These are phyloP conservation scores for Aspergillus latus DNA, from an alignment of 2,329 filamentous ascomycete genomes.

Conservation along the genomic window DNA sequence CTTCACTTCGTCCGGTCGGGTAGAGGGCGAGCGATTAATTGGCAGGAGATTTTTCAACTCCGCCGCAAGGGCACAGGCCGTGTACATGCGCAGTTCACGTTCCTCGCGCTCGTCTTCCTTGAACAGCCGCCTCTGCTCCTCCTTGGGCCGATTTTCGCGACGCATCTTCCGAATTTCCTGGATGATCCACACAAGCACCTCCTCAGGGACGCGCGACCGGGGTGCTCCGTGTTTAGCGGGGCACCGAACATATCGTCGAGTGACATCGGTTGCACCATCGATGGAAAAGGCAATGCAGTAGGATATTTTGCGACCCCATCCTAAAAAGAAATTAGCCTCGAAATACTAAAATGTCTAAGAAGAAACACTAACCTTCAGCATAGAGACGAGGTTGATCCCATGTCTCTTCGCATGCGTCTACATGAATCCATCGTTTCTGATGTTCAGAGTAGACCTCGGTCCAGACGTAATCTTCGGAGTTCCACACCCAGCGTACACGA, in stretches of 20 bases:
- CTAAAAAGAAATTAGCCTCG: constrained; percentile 37
- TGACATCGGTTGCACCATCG: constrained; percentile 72
- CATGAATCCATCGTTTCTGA: constrained; percentile 92
- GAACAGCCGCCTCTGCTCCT: constrained; percentile 57
- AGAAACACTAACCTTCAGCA: constrained; percentile 65
- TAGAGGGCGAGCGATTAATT: constrained; percentile 18
- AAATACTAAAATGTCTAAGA: constrained; percentile 3
- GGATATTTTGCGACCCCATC: constrained; percentile 94
- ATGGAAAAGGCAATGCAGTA: constrained; percentile 97
- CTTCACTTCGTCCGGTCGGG: constrained; percentile 43
- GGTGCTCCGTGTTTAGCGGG: constrained; percentile 62
- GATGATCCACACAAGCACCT: constrained; percentile 86
- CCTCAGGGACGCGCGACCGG: constrained; percentile 78
- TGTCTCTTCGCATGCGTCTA: constrained; percentile 88
- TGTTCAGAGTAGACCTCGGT: constrained; percentile 96
- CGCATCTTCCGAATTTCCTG: constrained; percentile 86
- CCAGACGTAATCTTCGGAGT: constrained; percentile 96
- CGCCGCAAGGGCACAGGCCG: constrained; percentile 45
- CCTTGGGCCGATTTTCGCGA: constrained; percentile 77
- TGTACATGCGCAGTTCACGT: constrained; percentile 47
- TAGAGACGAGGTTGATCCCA: constrained; percentile 95
- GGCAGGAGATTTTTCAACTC: constrained; percentile 47
- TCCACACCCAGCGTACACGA: constrained; percentile 96
- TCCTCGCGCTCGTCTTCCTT: constrained; percentile 53
- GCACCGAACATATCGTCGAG: constrained; percentile 60